Conservation (phyloP, 2,329 filamentous ascomycete genomes). For the Acarospora socialis region DNA sequence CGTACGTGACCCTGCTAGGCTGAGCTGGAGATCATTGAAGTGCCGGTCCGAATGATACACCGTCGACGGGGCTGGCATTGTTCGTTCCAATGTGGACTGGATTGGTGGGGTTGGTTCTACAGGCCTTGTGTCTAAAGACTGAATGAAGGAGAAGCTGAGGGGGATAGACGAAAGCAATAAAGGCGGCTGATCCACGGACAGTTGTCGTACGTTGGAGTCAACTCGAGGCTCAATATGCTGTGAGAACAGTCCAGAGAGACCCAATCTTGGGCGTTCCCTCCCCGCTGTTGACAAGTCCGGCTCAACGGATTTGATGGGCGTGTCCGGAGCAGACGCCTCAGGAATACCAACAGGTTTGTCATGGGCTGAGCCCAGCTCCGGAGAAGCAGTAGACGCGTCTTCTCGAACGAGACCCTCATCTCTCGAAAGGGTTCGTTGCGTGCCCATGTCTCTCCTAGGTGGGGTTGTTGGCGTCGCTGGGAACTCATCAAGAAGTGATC, state of each 20-base stretch:
- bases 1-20: constrained; percentile 29
- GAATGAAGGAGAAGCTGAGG: constrained; percentile 21
- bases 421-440: background rate
- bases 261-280: no score
- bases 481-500: constrained; percentile 11
- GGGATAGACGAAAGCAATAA: constrained; percentile 13
- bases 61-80: constrained; percentile 42
- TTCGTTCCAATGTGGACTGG: constrained; percentile 49
- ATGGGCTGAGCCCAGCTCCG: no score
- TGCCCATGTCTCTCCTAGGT: background rate
- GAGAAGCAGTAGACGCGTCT: no score
- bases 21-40: constrained; percentile 31
- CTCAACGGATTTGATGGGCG: no score
- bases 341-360: constrained; percentile 14
- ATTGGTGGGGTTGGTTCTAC: constrained; percentile 16
- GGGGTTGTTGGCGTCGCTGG: constrained; percentile 12
- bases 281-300: no score
- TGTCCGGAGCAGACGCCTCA: constrained; percentile 13
- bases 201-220: no score
- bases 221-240: no score
- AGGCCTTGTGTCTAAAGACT: constrained; percentile 17
- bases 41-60: constrained; percentile 25
- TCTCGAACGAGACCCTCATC: no score
- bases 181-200: constrained; percentile 10
- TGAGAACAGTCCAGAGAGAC: no score